These are phyloP conservation scores for Cryptosporidium viatorum DNA, from an alignment of 169 alveolate species.

Conservation along the genomic window DNA sequence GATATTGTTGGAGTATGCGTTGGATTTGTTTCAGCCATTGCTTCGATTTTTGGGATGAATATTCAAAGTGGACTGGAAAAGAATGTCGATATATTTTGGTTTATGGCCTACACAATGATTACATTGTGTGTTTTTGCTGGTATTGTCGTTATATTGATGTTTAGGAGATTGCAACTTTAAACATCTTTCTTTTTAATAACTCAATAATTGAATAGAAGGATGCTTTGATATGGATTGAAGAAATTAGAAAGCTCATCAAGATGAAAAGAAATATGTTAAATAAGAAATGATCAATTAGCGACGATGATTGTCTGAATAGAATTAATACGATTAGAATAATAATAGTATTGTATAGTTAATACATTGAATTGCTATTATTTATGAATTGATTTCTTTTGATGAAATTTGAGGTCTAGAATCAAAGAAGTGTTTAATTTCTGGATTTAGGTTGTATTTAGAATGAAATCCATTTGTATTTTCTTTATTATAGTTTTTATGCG, in stretches of 20 bases:
- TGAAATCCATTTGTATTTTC: too few species aligned
- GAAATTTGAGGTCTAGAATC: too few species aligned
- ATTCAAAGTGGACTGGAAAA: constrained; percentile 82
- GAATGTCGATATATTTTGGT: constrained; percentile 80
- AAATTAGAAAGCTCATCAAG: too few species aligned
- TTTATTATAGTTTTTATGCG: neutral
- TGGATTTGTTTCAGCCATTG: constrained; percentile 83
- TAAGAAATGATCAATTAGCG: too few species aligned
- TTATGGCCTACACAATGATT: constrained; percentile 80
- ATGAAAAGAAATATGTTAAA: too few species aligned
- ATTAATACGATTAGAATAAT: neutral
- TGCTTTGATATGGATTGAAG: neutral
- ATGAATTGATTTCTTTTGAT: too few species aligned
- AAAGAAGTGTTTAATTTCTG: neutral
- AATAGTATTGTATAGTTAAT: neutral
- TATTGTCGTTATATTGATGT: constrained; percentile 49
- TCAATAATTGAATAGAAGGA: neutral
- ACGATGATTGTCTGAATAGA: neutral
- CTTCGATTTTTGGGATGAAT: constrained; percentile 87
- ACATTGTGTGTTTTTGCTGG: constrained; percentile 76
- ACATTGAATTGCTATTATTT: too few species aligned
- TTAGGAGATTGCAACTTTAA: constrained; percentile 56
- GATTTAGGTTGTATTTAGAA: neutral
- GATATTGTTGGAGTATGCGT: constrained; percentile 83
- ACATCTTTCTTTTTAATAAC: neutral